These are phyloP conservation scores for Eruca vesicaria DNA, from an alignment of 441 rosid species.

Conservation along the genomic window DNA sequence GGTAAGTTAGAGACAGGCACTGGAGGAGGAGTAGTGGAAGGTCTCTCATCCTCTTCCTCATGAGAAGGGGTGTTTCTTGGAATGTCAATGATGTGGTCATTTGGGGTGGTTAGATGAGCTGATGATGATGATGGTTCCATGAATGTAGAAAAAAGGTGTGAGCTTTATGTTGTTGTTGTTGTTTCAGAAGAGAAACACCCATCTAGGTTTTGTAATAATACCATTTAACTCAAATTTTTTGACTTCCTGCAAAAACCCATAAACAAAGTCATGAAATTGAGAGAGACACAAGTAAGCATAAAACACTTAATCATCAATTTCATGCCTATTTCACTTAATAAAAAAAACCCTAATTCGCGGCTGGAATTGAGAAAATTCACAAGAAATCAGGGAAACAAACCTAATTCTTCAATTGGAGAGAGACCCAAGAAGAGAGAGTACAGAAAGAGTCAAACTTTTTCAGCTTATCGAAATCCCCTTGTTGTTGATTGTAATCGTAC, in stretches of 20 bases:
- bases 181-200: conserved; percentile 63
- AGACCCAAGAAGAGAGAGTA: too few relatives aligned
- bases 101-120: conserved; percentile 32
- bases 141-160: conserved; percentile 42
- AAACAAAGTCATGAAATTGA: neutral
- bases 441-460: conserved; percentile 25
- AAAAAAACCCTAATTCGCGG: neutral
- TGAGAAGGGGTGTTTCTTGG: conserved; percentile 34
- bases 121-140: conserved; percentile 58
- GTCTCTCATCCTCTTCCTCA: conserved; percentile 61
- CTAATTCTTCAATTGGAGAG: neutral
- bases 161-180: conserved; percentile 15
- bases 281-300: neutral
- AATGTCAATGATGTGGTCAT: conserved; percentile 70
- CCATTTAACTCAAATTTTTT: conserved; percentile 4
- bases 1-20: conserved; percentile 40
- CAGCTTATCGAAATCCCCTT: conserved; percentile 14
- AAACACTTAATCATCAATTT: conserved; percentile 6
- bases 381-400: conserved; percentile 20
- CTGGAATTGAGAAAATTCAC: neutral
- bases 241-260: conserved; percentile 19
- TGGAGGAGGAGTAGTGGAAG: conserved; percentile 34
- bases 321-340: neutral
- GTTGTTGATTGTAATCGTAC: neutral
- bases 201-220: conserved; percentile 48